Conservation (phyloP, 2,329 filamentous ascomycete genomes). For the Ustilaginoidea virens region DNA sequence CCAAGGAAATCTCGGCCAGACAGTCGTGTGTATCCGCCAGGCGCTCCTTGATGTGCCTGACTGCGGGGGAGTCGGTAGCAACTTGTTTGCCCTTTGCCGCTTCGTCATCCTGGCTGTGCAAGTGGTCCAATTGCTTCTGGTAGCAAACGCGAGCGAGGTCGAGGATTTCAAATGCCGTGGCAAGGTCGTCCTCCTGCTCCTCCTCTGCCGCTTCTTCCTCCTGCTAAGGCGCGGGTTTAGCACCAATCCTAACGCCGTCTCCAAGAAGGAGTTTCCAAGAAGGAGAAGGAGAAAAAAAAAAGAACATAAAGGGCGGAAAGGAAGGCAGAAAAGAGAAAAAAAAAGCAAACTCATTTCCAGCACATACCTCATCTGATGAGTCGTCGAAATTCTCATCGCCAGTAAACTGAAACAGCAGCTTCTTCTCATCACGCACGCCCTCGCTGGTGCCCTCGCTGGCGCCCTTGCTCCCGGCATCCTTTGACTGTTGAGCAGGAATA, state of each 20-base stretch:
- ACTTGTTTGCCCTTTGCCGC: conserved; percentile 29
- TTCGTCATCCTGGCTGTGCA: conserved; percentile 16
- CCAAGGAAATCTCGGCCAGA: conserved; percentile 89
- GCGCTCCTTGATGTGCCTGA: conserved; percentile 60
- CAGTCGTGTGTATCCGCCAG: conserved; percentile 88
- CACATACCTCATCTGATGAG: conserved; percentile 55
- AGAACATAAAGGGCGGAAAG: too few species aligned
- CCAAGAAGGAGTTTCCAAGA: too few species aligned
- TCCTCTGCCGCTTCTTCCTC: conserved; percentile 30
- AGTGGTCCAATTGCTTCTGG: conserved; percentile 33
- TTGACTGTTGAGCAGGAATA: conserved; percentile 26
- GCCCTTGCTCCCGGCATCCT: conserved; percentile 15
- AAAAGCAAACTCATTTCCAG: too few species aligned
- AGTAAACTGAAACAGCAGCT: conserved; percentile 78
- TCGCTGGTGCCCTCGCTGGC: conserved; percentile 21
- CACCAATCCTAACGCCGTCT: too few species aligned
- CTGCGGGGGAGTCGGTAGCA: conserved; percentile 22
- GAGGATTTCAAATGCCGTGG: conserved; percentile 70
- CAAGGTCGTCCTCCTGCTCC: conserved; percentile 57
- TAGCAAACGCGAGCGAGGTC: conserved; percentile 60
- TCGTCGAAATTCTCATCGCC: conserved; percentile 90
- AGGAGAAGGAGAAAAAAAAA: too few species aligned
- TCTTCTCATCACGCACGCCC: conserved; percentile 30
- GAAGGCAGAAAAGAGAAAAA: too few species aligned
- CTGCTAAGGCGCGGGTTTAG: too few species aligned